phyloP scores from a whole-genome alignment of 2,329 filamentous ascomycete genomes.

The Penicillium sclerotigenum region DNA sequence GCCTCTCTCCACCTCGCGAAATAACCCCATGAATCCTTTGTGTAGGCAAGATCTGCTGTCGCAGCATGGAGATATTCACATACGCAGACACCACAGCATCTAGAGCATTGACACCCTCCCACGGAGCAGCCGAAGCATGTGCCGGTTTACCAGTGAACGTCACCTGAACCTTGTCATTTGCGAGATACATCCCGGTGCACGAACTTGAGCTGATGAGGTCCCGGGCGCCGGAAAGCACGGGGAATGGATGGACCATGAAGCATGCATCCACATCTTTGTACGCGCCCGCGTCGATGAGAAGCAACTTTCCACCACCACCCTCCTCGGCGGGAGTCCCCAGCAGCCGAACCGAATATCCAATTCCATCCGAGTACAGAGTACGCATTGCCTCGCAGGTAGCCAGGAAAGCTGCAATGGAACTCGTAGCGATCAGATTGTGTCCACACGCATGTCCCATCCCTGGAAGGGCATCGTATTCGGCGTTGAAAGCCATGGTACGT shows the following conservation, averaged over 20 bases:
- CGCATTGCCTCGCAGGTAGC: slow-evolving; percentile 22
- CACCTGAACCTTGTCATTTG: slow-evolving; percentile 33
- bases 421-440: slow-evolving; percentile 30
- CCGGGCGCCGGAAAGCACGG: slow-evolving; percentile 1
- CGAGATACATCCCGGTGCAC: slow-evolving; percentile 19
- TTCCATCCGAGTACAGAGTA: slow-evolving; percentile 4
- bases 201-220: slow-evolving; percentile 13
- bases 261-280: slow-evolving; percentile 33
- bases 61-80: slow-evolving; percentile 47
- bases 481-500: slow-evolving; percentile 24
- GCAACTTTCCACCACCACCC: slow-evolving; percentile 29
- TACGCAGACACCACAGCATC: slow-evolving; percentile 53
- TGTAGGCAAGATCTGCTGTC: slow-evolving; percentile 54
- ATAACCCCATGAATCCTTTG: slow-evolving; percentile 54
- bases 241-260: slow-evolving; percentile 37
- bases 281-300: slow-evolving; percentile 40
- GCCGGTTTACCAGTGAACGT: slow-evolving; percentile 52
- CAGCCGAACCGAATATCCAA: slow-evolving; percentile 17
- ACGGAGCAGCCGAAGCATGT: slow-evolving; percentile 55
- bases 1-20: slow-evolving; percentile 49
- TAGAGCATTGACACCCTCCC: slow-evolving; percentile 57
- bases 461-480: slow-evolving; percentile 35
- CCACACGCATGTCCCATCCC: slow-evolving; percentile 32
- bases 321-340: slow-evolving; percentile 33
- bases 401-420: slow-evolving; percentile 26